A percentile compares a stretch with the other conserved stretches of the same genome.
Conservation (phyloP, 768 basidiomycete genomes). For the Hygrophorus russula region DNA sequence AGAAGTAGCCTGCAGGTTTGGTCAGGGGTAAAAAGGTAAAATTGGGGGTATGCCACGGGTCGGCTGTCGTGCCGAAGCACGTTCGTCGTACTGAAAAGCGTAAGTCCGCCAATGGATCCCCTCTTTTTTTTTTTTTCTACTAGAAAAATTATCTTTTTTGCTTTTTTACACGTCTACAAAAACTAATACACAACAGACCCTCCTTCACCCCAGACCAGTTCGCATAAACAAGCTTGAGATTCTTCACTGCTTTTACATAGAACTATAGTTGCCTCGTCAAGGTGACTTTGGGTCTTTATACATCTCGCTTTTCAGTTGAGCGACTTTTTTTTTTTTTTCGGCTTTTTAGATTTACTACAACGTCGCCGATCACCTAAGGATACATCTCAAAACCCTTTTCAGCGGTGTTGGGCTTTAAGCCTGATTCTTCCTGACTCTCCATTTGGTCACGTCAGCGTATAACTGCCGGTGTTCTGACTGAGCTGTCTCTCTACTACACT, state of each 20-base stretch:
- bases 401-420: not conserved
- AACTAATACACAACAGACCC: not conserved
- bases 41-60: not conserved
- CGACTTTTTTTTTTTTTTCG: conserved; percentile 9
- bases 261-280: no score
- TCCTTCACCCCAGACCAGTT: not conserved
- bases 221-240: not conserved
- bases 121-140: not conserved
- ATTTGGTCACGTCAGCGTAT: not conserved
- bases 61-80: conserved; percentile 33
- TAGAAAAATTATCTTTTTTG: not conserved
- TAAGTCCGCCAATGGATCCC: not conserved
- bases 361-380: no score
- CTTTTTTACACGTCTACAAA: conserved; percentile 1
- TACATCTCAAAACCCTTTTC: conserved; percentile 8
- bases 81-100: conserved; percentile 28
- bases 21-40: no score
- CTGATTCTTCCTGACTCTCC: conserved; percentile 1
- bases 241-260: no score
- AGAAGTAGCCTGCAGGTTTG: no score
- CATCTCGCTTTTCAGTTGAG: not conserved
- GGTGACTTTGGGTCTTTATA: no score
- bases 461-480: no score
- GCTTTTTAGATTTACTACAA: conserved; percentile 3
- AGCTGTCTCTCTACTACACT: no score